Conservation (phyloP, 1,284 basidiomycete genomes). For the Earliella scabrosa region DNA sequence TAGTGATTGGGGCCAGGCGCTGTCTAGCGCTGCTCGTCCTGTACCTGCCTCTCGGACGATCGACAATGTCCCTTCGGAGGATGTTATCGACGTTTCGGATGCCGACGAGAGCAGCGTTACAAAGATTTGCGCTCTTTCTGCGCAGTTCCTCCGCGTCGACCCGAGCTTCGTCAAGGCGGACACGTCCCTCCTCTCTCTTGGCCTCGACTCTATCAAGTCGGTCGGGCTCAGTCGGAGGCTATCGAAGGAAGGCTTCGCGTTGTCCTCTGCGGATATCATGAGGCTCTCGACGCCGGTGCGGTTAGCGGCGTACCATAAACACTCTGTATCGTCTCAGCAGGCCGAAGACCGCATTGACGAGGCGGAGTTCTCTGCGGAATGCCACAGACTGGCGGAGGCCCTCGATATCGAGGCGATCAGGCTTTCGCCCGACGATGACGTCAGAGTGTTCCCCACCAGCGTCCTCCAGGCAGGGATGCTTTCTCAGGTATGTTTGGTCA, state of each 20-base stretch:
- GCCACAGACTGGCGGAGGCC: conserved; percentile 20
- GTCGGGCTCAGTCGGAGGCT: conserved; percentile 45
- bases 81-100: background rate
- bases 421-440: conserved; percentile 37
- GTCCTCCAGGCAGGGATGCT: conserved; percentile 54
- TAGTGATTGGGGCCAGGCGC: conserved; percentile 3
- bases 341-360: conserved; percentile 18
- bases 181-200: conserved; percentile 48
- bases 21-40: background rate
- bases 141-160: conserved; percentile 42
- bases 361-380: conserved; percentile 22
- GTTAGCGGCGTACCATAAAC: conserved; percentile 17
- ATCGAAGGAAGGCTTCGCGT: conserved; percentile 35
- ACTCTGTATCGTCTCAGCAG: conserved; percentile 6
- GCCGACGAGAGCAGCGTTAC: conserved; percentile 22
- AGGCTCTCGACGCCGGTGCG: conserved; percentile 27
- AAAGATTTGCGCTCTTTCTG: conserved; percentile 34
- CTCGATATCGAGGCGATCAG: conserved; percentile 29
- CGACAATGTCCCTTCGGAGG: background rate
- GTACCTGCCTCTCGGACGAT: background rate
- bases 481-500: conserved; percentile 43
- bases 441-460: conserved; percentile 45
- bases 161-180: conserved; percentile 31
- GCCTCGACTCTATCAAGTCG: conserved; percentile 53
- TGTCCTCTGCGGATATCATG: conserved; percentile 43